These are phyloP conservation scores for Aspergillus flavus DNA, from an alignment of 2,329 filamentous ascomycete species.

Conservation along the genomic window DNA sequence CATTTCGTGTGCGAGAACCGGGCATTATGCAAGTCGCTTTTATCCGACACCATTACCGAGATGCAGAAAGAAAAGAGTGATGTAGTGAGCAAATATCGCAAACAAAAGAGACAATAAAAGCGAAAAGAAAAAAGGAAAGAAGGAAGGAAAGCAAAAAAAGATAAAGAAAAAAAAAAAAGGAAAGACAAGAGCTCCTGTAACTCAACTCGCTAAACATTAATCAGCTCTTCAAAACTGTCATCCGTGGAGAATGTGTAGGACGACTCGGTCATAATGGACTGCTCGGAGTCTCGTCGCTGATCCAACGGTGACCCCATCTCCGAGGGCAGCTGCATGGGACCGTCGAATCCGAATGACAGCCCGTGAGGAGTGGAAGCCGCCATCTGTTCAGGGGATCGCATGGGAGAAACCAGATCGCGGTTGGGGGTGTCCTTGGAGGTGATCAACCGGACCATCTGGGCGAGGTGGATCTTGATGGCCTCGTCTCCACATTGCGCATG, in stretches of 20 bases:
- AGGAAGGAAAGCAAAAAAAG: background rate
- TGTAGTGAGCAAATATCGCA: background rate
- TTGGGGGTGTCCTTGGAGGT: constrained; percentile 13
- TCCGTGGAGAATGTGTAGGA: background rate
- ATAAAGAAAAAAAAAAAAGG: background rate
- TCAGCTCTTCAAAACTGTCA: background rate
- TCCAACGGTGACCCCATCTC: background rate
- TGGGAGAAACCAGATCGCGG: background rate
- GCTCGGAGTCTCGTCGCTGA: constrained; percentile 25
- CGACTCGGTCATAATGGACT: background rate
- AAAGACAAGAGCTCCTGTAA: background rate
- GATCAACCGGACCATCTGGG: constrained; percentile 39
- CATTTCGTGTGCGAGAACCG: background rate
- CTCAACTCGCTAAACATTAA: background rate
- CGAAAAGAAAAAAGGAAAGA: too few relatives aligned
- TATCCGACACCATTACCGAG: background rate
- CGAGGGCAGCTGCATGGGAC: background rate
- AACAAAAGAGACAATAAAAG: background rate
- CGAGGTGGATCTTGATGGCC: constrained; percentile 39
- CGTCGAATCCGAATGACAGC: background rate
- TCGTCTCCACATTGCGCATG: constrained; percentile 44
- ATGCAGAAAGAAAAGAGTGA: background rate
- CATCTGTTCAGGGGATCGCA: background rate
- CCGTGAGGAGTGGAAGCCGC: background rate
- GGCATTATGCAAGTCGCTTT: background rate